Evolutionary conservation across 768 basidiomycete genomes (phyloP), one percentile per base, ranked within the genome.

Genomic region (Rhodocollybia butyracea): DNA sequence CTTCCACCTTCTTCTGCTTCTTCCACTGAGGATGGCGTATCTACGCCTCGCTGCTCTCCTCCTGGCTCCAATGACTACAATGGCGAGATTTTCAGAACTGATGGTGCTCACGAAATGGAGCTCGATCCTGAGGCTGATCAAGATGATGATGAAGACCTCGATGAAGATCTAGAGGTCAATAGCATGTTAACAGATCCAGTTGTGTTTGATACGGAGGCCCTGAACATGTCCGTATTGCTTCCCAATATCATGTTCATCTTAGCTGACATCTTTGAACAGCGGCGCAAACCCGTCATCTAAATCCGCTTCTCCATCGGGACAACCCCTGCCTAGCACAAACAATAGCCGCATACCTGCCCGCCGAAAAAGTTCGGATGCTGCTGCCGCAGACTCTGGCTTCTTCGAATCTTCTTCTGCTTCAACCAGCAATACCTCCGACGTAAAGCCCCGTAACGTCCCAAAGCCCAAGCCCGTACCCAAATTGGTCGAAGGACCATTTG

Each of bases 401-500:
- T 50, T 38, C 15, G 48, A 50, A 36, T 50, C 48, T 3, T 21
- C 48, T 34, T 22, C 31, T 45, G 26, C 43, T 29, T 13, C 19
- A 24, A 21, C 10, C 7, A 7, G 17, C 10, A 15, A 40, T 40
- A 40, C 3, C 17, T n/a, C n/a, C n/a, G n/a, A n/a, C n/a, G n/a
- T n/a, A n/a, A n/a, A n/a, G n/a, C n/a, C n/a, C n/a, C n/a, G n/a
- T n/a, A n/a, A n/a, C n/a, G n/a, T 7, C 34, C 22, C 24, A 22
- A 31, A 31, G 24, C 21, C 48, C 11, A 41, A 27, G 27, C 38
- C 51, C 2, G 39, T 53, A 26, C 51, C 51, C 27, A 38, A 53
- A 27, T 26, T 53, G n/a, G 31, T 53, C 11, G 51, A 53, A 30
- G 12, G 31, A 12, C 51, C 40, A 4, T 53, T 53, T 27, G 51